Conservation (phyloP, 164 flowering plant genomes). For the Dillenia suffruticosa region DNA sequence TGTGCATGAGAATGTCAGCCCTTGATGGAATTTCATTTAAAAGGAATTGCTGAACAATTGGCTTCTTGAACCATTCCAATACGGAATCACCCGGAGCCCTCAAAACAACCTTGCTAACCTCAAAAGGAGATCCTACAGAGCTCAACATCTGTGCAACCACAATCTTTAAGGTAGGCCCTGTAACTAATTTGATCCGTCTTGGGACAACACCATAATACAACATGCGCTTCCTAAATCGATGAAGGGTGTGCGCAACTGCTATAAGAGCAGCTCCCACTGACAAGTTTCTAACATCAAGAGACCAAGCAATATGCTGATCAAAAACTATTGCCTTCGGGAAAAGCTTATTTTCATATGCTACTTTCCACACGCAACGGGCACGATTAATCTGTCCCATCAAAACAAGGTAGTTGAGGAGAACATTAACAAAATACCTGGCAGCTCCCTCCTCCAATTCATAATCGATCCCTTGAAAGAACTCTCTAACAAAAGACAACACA, state of each 20-base stretch:
- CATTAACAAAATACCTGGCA: constrained; percentile 85
- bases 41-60: constrained; percentile 94
- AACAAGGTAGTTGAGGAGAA: constrained; percentile 90
- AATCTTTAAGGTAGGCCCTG: constrained; percentile 90
- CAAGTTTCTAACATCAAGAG: constrained; percentile 89
- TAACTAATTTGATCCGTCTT: constrained; percentile 86
- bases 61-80: constrained; percentile 97
- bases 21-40: constrained; percentile 93
- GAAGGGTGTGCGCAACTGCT: constrained; percentile 95
- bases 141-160: constrained; percentile 85
- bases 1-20: constrained; percentile 91
- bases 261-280: constrained; percentile 97
- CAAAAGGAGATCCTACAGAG: constrained; percentile 93
- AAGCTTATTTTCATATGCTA: constrained; percentile 93
- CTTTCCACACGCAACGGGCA: constrained; percentile 98
- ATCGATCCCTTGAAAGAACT: constrained; percentile 85
- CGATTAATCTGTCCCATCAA: constrained; percentile 98
- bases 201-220: constrained; percentile 94
- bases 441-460: constrained; percentile 90
- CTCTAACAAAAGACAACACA: constrained; percentile 83
- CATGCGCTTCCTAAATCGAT: constrained; percentile 94
- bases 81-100: constrained; percentile 93
- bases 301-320: constrained; percentile 99
- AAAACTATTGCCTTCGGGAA: constrained; percentile 97
- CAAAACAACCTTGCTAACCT: constrained; percentile 95